Base-by-base conservation (phyloP, 192 early-diverging fungal genomes). In the Coemansia sp. region DNA sequence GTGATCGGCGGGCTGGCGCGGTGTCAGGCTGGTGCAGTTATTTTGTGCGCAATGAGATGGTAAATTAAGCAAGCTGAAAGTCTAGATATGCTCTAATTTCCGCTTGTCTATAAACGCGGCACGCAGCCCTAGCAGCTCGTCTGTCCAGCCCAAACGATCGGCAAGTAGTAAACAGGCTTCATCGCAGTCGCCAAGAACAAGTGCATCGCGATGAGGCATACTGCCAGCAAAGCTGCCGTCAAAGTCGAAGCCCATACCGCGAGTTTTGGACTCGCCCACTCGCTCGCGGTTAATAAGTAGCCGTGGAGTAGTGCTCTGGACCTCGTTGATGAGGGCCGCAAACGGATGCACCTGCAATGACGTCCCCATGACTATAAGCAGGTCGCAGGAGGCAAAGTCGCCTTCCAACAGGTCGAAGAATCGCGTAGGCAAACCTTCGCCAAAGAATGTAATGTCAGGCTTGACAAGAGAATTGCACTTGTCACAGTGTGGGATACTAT, bases 391-490 rank as follows among this genome's bases (percentile, higher is more conserved):
- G n/a, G 70, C 62, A 74, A 96, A 92, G 56, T 96, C 93, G 67
- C 84, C 65, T 6, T 61, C 59, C 3, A 86, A n/a, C 11, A 78
- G 66, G 17, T 80, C 55, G 63, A 86, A 85, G 58, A 97, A 97
- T 21, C 88, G 86, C 14, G 76, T 63, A 8, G 97, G 97, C 52
- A 99, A 76, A 17, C 75, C 67, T 72, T 99, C 93, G 17, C 95
- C 94, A 80, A 99, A 99, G 66, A 99, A 99, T 0, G 93, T 94
- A 61, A 99, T 98, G 62, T 95, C 88, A 8, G 94, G 95, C 66
- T 98, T 98, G 67, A 98, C 87, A 17, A 91, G 72, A 4, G 87
- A 55, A 21, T 48, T 55, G 73, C 95, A 96, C 12, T 50, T 10
- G 11, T 57, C 53, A 65, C 95, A 99, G 21, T 70, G 75, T 5